Evolutionary conservation across 2,329 filamentous ascomycete species (phyloP), one percentile per base, ranked within the genome.

Genomic region (Bipolaris cookei): DNA sequence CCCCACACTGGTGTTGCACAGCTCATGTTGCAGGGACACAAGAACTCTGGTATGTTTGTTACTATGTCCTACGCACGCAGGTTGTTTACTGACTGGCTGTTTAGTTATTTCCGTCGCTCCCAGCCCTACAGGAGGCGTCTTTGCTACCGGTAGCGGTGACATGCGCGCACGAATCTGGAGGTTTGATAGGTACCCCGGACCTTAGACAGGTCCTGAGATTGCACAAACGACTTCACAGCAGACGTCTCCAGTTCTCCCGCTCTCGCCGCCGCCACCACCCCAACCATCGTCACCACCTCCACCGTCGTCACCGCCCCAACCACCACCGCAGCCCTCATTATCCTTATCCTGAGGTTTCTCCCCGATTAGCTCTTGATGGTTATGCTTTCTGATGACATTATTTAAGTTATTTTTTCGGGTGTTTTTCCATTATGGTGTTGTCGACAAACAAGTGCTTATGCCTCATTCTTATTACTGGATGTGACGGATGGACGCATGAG

Each of bases 91-190:
- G 6, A 44, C 25, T 44, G 11, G 30, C 4, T 21, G 14, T 20
- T 13, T 20, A 87, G 95, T 99, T 68, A 98, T 98, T 70, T 97
- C 93, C 2, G 95, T 99, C 50, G 94, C 95, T 1, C 95, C 95
- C 20, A 96, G 92, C 77, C 95, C 95, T 14, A 88, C 86, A 35
- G 93, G 92, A 56, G 87, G 88, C 63, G 89, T 92, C 74, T 99
- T 99, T 75, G 95, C 95, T 38, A 99, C 95, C 4, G 95, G 95
- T 61, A 97, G 93, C 66, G 95, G 95, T 70, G 95, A 99, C 76
- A 96, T 96, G 91, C 90, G 94, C 75, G 95, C 95, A 52, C 89
- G 95, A 72, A 98, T 99, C 80, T 99, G 95, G 95, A 92, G 90
- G 47, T 75, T 72, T 52, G 72, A 75, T 49, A 68, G 71, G 55